Evolutionary conservation across 2,329 filamentous ascomycete species (phyloP).

Genomic region (Corniculantispora saksenae): DNA sequence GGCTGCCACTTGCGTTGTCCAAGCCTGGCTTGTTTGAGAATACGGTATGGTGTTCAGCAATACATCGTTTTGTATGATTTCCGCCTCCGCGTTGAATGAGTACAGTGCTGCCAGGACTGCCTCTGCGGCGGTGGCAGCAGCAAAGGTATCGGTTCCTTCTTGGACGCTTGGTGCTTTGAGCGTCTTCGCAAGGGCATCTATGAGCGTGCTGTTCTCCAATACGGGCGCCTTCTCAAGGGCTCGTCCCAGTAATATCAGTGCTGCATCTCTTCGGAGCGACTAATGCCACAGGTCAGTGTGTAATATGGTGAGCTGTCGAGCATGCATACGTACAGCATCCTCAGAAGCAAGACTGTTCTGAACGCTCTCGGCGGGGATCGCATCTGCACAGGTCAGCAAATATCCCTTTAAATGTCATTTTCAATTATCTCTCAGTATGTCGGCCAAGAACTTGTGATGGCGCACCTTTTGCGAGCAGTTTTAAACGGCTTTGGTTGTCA

Average conservation of each 20-base stretch:
- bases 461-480: conserved; percentile 9
- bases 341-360: background rate
- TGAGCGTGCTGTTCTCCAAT: background rate
- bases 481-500: background rate
- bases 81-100: conserved; percentile 24
- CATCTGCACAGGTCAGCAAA: background rate
- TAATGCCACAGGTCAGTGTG: background rate
- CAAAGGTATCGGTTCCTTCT: conserved; percentile 9
- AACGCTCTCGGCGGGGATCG: background rate
- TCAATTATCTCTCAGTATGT: too few relatives aligned
- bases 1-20: conserved; percentile 38
- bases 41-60: conserved; percentile 36
- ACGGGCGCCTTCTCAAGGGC: background rate
- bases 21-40: conserved; percentile 35
- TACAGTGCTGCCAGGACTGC: conserved; percentile 31
- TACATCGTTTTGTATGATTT: conserved; percentile 21
- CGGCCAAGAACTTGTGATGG: background rate
- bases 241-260: background rate
- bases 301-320: background rate
- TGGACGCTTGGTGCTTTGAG: background rate
- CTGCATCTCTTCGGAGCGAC: conserved; percentile 9
- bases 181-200: background rate
- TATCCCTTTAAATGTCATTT: too few relatives aligned
- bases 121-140: conserved; percentile 24
- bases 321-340: background rate